Evolutionary conservation across 1,284 basidiomycete genomes (phyloP), one percentile per base, ranked within the genome.

Genomic region (Ganoderma meredithae): DNA sequence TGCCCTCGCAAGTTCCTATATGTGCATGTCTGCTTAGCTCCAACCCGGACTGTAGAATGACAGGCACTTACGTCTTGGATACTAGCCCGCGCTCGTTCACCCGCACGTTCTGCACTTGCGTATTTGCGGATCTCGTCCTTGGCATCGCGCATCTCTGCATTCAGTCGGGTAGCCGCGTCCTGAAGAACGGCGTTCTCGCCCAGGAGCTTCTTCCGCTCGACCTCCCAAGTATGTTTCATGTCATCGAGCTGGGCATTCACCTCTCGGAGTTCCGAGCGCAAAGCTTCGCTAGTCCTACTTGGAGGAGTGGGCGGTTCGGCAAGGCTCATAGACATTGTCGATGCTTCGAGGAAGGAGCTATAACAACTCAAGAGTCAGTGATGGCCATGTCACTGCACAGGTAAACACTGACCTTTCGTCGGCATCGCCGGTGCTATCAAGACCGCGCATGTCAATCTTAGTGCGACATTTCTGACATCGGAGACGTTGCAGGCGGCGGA

Each of bases 161-260:
- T 89, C 72, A 94, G 82, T 12, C 87, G 86, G 67, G 85, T 86
- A 0, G 92, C 84, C 4, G 89, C 85, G 72, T 92, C 88, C 74
- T 91, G 88, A 33, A 94, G 84, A 39, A 86, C 84, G 9, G 86
- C 89, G 64, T 91, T 93, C 76, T 94, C 91, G 59, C 86, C 90
- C 36, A 90, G 75, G 9, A 93, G 81, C 65, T 84, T 81, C 44
- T 80, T 81, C 75, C 84, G 86, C 75, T 94, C 91, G 12, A 85
- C 82, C n/a, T 86, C 83, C 90, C 92, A 93, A 72, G 88, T 82
- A 39, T 81, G 82, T 79, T 86, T 90, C 82, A 94, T 86, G 31
- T 79, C 77, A 27, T 85, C 83, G n/a, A 94, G 82, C 66, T 93
- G 86, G 7, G 76, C 67, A 70, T 91, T 91, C 64, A 92, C 87